phyloP scores from a whole-genome alignment of 1,284 basidiomycete genomes.

The Schizophyllum commune region DNA sequence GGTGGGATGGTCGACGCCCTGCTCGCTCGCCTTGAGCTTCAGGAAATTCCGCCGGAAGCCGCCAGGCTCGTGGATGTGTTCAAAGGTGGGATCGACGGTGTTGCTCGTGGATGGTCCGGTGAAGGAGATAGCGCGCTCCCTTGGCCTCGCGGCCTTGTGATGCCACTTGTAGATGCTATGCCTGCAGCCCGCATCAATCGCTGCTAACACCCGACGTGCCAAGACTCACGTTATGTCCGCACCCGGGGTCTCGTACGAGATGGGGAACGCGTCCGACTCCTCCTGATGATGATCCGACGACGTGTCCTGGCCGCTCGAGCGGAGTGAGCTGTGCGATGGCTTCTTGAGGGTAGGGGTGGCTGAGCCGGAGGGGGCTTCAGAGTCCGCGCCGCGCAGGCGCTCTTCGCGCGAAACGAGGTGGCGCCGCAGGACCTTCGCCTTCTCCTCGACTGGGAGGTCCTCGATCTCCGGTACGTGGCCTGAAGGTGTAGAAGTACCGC shows the following conservation, averaged over 20 bases:
- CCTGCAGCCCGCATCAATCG: constrained; percentile 31
- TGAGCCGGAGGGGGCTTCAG: constrained; percentile 11
- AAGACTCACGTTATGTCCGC: constrained; percentile 83
- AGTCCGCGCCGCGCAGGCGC: constrained; percentile 28
- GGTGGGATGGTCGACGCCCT: constrained; percentile 54
- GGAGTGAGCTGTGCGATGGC: neutral
- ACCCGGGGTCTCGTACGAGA: constrained; percentile 78
- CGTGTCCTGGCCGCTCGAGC: constrained; percentile 16
- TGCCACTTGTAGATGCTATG: constrained; percentile 95
- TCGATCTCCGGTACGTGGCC: constrained; percentile 37
- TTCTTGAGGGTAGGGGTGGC: constrained; percentile 23
- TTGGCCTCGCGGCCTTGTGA: constrained; percentile 39
- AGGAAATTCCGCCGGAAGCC: constrained; percentile 90
- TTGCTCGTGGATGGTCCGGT: constrained; percentile 42
- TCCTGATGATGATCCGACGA: constrained; percentile 23
- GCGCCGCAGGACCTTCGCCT: constrained; percentile 69
- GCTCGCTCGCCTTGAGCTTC: constrained; percentile 59
- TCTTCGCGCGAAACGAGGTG: constrained; percentile 78
- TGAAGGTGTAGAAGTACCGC: constrained; percentile 21
- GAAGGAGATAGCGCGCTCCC: constrained; percentile 68
- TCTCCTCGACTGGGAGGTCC: constrained; percentile 70
- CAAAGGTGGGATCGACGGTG: constrained; percentile 63
- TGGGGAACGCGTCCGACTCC: constrained; percentile 67
- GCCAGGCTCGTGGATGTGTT: constrained; percentile 89
- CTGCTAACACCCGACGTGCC: constrained; percentile 9